Evolutionary conservation across 345 rosid species (phyloP).

Genomic region (Syzygium aqueum): DNA sequence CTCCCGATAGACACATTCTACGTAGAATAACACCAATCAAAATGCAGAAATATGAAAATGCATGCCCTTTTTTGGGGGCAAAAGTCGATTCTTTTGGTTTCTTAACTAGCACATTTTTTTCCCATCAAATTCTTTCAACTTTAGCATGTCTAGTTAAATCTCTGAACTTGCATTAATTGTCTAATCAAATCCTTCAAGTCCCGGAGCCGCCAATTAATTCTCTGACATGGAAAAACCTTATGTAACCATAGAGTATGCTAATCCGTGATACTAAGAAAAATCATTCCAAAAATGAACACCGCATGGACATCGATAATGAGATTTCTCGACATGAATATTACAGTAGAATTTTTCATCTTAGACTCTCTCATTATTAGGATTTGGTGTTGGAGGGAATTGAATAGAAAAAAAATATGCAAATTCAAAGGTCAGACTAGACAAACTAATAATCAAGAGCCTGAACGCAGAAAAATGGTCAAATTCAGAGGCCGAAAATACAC

Average conservation of each 20-base stretch:
- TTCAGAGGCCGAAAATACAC: background rate
- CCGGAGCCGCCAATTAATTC: background rate
- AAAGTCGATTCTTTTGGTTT: background rate
- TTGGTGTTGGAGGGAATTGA: background rate
- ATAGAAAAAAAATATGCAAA: background rate
- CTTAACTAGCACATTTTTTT: background rate
- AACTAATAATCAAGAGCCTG: background rate
- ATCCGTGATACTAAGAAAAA: background rate
- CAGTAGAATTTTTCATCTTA: background rate
- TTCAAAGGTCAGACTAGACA: background rate
- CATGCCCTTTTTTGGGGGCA: background rate
- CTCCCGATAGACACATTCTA: background rate
- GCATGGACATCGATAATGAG: background rate
- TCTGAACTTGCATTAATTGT: background rate
- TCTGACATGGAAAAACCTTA: background rate
- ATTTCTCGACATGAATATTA: background rate
- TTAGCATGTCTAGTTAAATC: background rate
- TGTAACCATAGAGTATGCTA: background rate
- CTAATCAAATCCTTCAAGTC: background rate
- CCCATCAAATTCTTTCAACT: background rate
- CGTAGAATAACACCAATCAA: background rate
- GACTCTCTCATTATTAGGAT: background rate
- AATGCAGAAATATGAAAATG: background rate
- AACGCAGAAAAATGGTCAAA: background rate
- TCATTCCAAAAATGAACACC: background rate